phyloP scores from a whole-genome alignment of 768 basidiomycete species.

The Lactarius sp. region DNA sequence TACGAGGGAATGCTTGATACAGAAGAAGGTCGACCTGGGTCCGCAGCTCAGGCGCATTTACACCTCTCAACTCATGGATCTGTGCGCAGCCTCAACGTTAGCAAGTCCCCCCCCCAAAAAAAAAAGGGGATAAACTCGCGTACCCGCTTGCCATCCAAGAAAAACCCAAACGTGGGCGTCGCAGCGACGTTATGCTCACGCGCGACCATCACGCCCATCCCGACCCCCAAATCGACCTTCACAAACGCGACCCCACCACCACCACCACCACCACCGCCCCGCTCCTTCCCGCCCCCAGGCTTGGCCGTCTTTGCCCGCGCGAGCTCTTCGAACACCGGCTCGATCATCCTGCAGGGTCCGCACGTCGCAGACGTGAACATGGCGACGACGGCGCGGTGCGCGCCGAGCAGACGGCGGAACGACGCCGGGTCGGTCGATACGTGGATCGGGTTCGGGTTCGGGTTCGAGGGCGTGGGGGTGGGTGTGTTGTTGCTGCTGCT shows the following conservation, averaged over 20 bases:
- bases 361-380: slow-evolving; percentile 80
- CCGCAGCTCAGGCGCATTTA: slow-evolving; percentile 59
- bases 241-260: slow-evolving; percentile 65
- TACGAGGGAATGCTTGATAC: slow-evolving; percentile 77
- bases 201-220: slow-evolving; percentile 57
- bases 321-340: slow-evolving; percentile 76
- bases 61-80: slow-evolving; percentile 70
- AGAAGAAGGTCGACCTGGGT: slow-evolving; percentile 71
- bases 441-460: slow-evolving; percentile 48
- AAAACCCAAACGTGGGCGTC: slow-evolving; percentile 90
- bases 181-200: slow-evolving; percentile 59
- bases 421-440: slow-evolving; percentile 70
- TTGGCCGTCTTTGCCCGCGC: slow-evolving; percentile 50
- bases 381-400: slow-evolving; percentile 68
- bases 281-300: slow-evolving; percentile 13
- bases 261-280: too few relatives aligned
- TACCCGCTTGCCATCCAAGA: too few relatives aligned
- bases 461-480: too few relatives aligned
- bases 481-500: slow-evolving; percentile 18
- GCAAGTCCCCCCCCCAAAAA: too few relatives aligned
- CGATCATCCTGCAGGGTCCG: slow-evolving; percentile 77
- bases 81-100: slow-evolving; percentile 28
- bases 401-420: slow-evolving; percentile 57
- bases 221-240: slow-evolving; percentile 77
- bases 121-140: slow-evolving; percentile 30